phyloP scores from a whole-genome alignment of 2,329 filamentous ascomycete genomes.

The Nigrospora osmanthi region DNA sequence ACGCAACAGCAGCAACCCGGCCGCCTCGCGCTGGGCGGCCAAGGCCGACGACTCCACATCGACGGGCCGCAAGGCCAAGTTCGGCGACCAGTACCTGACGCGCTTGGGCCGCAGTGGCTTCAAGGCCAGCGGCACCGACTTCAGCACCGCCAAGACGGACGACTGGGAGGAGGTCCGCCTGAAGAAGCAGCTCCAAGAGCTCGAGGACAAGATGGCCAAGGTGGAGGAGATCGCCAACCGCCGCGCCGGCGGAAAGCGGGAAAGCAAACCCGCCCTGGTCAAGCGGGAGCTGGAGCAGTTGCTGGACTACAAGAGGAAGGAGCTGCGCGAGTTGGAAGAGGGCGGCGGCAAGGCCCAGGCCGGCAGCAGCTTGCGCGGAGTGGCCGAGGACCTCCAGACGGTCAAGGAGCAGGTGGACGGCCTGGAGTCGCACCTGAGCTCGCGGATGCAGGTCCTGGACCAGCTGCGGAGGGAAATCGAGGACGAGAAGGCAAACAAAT shows the following conservation, averaged over 20 bases:
- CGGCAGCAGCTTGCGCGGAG: slow-evolving; percentile 66
- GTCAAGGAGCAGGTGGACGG: slow-evolving; percentile 95
- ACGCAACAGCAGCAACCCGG: slow-evolving; percentile 44
- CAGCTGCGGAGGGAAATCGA: slow-evolving; percentile 79
- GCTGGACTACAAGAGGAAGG: slow-evolving; percentile 86
- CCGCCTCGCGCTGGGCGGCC: slow-evolving; percentile 69
- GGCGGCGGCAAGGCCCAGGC: slow-evolving; percentile 61
- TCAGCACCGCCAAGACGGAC: slow-evolving; percentile 74
- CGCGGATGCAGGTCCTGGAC: slow-evolving; percentile 66
- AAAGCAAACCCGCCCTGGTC: slow-evolving; percentile 80
- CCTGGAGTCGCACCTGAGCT: slow-evolving; percentile 72
- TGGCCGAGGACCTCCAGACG: slow-evolving; percentile 78
- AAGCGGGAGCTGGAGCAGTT: slow-evolving; percentile 92
- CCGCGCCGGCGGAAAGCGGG: slow-evolving; percentile 55
- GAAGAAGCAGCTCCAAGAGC: slow-evolving; percentile 82
- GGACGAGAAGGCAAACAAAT: slow-evolving; percentile 62
- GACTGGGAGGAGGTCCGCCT: slow-evolving; percentile 97
- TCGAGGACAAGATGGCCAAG: slow-evolving; percentile 80
- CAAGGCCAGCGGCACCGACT: slow-evolving; percentile 82
- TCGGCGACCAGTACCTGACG: slow-evolving; percentile 93
- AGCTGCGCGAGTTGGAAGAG: slow-evolving; percentile 66
- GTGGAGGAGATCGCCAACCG: slow-evolving; percentile 68
- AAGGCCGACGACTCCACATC: slow-evolving; percentile 71
- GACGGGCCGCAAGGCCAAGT: slow-evolving; percentile 90
- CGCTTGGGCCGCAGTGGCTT: slow-evolving; percentile 79